phyloP scores from a whole-genome alignment of 1,284 basidiomycete species.

The Microbotryum intermedium region DNA sequence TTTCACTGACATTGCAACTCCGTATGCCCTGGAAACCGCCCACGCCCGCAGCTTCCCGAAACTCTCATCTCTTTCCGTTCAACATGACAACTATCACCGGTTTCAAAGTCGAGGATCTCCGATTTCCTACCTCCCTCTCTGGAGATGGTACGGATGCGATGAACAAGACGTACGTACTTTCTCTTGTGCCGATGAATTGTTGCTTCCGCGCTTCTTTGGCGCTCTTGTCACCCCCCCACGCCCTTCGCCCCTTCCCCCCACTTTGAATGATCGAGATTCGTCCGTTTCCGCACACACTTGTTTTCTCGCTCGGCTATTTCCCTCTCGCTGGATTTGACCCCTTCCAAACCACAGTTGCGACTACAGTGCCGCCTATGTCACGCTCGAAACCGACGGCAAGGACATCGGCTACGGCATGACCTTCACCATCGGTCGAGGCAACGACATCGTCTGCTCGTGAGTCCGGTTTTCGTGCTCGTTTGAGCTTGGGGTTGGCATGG shows the following conservation, averaged over 20 bases:
- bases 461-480: constrained; percentile 8
- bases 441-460: constrained; percentile 62
- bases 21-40: too few relatives aligned
- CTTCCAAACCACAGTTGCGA: constrained; percentile 50
- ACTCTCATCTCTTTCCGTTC: not conserved
- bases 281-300: too few relatives aligned
- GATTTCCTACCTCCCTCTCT: constrained; percentile 40
- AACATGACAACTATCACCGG: constrained; percentile 20
- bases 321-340: too few relatives aligned
- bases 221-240: not conserved
- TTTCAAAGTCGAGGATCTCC: constrained; percentile 27
- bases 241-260: too few relatives aligned
- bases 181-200: too few relatives aligned
- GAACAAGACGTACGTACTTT: not conserved
- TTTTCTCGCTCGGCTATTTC: too few relatives aligned
- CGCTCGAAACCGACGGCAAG: constrained; percentile 56
- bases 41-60: too few relatives aligned
- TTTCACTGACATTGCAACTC: too few relatives aligned
- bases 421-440: constrained; percentile 92
- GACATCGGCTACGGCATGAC: constrained; percentile 76
- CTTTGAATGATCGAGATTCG: too few relatives aligned
- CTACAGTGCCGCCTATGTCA: constrained; percentile 86
- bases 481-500: not conserved
- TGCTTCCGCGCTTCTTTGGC: not conserved
- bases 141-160: constrained; percentile 85